A percentile compares a stretch with the other conserved stretches of the same genome.
Evolutionary conservation across 129 eudicot species (phyloP).

Genomic region (Pulicaria dysenterica): DNA sequence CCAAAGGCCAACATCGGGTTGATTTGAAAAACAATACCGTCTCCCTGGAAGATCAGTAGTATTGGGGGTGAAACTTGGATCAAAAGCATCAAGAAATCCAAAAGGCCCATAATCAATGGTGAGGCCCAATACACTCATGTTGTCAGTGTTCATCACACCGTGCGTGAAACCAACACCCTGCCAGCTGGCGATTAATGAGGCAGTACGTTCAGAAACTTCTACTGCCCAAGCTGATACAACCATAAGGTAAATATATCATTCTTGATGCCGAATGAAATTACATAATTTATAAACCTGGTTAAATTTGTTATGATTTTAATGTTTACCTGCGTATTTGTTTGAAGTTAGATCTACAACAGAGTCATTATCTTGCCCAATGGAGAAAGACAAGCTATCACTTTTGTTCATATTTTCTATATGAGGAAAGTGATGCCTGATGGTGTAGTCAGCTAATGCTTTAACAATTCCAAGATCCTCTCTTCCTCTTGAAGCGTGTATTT

Average conservation of each 20-base stretch:
- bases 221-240: constrained; percentile 83
- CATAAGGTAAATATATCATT: constrained; percentile 2
- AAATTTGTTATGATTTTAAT: background rate
- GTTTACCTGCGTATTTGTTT: constrained; percentile 90
- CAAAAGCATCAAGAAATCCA: constrained; percentile 99
- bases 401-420: constrained; percentile 79
- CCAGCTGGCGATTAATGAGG: constrained; percentile 86
- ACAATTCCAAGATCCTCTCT: constrained; percentile 76
- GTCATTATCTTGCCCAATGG: constrained; percentile 68
- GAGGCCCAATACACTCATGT: constrained; percentile 96
- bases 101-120: constrained; percentile 99
- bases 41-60: constrained; percentile 99
- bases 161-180: constrained; percentile 99
- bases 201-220: constrained; percentile 94
- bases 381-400: constrained; percentile 78
- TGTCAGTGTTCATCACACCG: constrained; percentile 96
- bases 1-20: constrained; percentile 98
- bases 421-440: constrained; percentile 89
- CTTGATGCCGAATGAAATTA: constrained; percentile 10
- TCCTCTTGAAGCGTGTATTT: constrained; percentile 88
- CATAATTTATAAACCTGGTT: background rate
- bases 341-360: constrained; percentile 88
- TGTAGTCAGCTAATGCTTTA: constrained; percentile 82
- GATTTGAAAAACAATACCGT: constrained; percentile 98
- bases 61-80: constrained; percentile 97